Evolutionary conservation across 352 stramenopile genomes (phyloP).

Genomic region (Globisporangium splendens): DNA sequence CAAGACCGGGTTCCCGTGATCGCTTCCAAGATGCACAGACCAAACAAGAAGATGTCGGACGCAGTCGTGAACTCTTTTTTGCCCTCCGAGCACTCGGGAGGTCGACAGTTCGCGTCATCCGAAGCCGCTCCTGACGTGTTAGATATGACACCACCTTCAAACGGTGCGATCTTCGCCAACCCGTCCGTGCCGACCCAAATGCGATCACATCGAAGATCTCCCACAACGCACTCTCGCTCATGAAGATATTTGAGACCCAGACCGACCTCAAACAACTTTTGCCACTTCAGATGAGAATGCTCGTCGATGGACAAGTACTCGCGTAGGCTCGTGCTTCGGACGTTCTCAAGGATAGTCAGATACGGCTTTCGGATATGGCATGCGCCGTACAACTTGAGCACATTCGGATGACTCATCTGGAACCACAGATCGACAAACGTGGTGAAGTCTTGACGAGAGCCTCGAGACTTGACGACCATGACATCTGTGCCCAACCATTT

Average conservation of each 20-base stretch:
- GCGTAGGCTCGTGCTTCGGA: conserved; percentile 18
- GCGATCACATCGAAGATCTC: conserved; percentile 67
- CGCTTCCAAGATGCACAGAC: conserved; percentile 44
- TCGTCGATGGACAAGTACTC: conserved; percentile 18
- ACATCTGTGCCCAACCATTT: conserved; percentile 5
- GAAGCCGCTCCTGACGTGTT: not conserved
- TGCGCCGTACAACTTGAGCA: conserved; percentile 71
- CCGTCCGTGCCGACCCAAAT: conserved; percentile 27
- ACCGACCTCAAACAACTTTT: conserved; percentile 26
- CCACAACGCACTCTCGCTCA: conserved; percentile 25
- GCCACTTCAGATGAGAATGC: conserved; percentile 14
- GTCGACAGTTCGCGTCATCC: conserved; percentile 18
- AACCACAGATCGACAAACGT: conserved; percentile 88
- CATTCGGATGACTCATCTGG: conserved; percentile 76
- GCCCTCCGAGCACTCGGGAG: conserved; percentile 24
- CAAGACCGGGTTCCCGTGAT: conserved; percentile 5
- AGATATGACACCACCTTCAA: conserved; percentile 16
- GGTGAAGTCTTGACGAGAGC: conserved; percentile 14
- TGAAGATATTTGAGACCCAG: conserved; percentile 40
- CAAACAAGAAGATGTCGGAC: conserved; percentile 50
- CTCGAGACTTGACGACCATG: not conserved
- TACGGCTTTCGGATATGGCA: conserved; percentile 15
- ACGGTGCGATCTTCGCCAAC: conserved; percentile 27
- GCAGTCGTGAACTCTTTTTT: conserved; percentile 13
- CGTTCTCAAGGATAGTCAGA: conserved; percentile 27